phyloP scores from a whole-genome alignment of 257 asterid species.

The Primulina eburnea region DNA sequence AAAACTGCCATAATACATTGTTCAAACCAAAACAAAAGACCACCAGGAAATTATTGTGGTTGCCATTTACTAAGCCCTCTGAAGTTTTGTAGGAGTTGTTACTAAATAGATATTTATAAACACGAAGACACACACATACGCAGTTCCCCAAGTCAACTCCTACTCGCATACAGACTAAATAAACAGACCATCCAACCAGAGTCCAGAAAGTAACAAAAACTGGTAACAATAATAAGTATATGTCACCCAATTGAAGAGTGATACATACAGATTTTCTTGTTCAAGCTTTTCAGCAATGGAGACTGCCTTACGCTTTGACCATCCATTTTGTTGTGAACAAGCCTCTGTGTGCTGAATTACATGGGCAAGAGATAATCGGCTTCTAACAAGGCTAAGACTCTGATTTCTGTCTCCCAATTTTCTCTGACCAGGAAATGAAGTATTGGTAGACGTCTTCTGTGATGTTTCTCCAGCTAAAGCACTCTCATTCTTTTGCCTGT shows the following conservation, averaged over 20 bases:
- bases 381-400: slow-evolving; percentile 72
- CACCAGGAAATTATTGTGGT: background rate
- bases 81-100: background rate
- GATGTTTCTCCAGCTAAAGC: slow-evolving; percentile 22
- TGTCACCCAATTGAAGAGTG: slow-evolving; percentile 17
- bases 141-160: background rate
- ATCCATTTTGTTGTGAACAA: slow-evolving; percentile 55
- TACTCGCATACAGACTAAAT: background rate
- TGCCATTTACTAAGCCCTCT: background rate
- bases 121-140: background rate
- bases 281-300: slow-evolving; percentile 96
- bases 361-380: slow-evolving; percentile 88
- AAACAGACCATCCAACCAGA: background rate
- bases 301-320: slow-evolving; percentile 88
- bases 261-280: slow-evolving; percentile 82
- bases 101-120: background rate
- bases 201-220: slow-evolving; percentile 2
- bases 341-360: slow-evolving; percentile 90
- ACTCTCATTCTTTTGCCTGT: slow-evolving; percentile 23
- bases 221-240: background rate
- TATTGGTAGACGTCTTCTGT: slow-evolving; percentile 18
- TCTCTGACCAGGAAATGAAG: slow-evolving; percentile 33
- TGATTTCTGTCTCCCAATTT: slow-evolving; percentile 48
- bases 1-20: background rate
- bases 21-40: background rate